Evolutionary conservation across 2,329 filamentous ascomycete species (phyloP), one percentile per base, ranked within the genome.

Genomic region (Penicillium italicum): DNA sequence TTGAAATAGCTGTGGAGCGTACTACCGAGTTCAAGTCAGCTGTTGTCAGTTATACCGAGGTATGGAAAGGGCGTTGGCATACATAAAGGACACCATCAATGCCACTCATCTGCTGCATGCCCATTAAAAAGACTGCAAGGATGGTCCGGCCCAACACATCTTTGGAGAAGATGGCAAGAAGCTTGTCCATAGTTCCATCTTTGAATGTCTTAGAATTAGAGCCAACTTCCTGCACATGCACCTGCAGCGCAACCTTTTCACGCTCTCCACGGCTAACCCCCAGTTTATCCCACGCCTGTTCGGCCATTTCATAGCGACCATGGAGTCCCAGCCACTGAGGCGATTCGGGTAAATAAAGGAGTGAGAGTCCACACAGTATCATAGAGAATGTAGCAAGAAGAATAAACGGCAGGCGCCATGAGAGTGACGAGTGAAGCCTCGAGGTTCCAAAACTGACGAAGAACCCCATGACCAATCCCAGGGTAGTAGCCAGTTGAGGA

Each of bases 81-180:
- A 83, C 82, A 55, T 85, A 86, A 24, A 85, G 74, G 5, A 87
- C 78, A 0, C 81, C 84, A 59, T 87, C 85, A 47, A 87, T 86
- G 0, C 85, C 84, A 28, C 76, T 81, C 0, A 86, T 70, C 61
- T 87, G 85, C 31, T 83, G 77, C 76, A 85, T 83, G 1, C 75
- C 79, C 66, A 86, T 78, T 50, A 85, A 68, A 57, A 85, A 85
- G 0, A 83, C 73, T 0, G 78, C 83, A 18, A 86, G 69, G 0
- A 76, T 67, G 0, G 81, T 84, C 3, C 77, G 74, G 5, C 71
- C 71, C 20, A 80, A 74, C 14, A 79, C 79, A 11, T 76, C 75
- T 43, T 73, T 71, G 7, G 65, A 66, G 59, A 76, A 76, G 4
- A 67, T 66, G 28, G 69, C 67, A 5, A 69, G 52, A 18, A 69